Conservation (phyloP, 441 rosid species). For the Breynia disticha region DNA sequence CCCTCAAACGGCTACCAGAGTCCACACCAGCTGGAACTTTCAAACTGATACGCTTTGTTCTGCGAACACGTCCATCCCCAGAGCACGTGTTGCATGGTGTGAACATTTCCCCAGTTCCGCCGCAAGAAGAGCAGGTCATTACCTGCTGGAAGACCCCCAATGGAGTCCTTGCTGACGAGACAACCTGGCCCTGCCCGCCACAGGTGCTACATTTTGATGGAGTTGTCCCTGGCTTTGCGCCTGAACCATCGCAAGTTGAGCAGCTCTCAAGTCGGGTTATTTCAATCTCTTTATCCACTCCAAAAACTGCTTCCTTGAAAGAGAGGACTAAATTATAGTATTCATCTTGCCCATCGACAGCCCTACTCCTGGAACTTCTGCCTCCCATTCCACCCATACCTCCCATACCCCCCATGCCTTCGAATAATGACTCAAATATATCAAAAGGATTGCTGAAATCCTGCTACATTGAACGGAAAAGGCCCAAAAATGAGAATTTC, state of each 20-base stretch:
- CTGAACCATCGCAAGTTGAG: slow-evolving; percentile 79
- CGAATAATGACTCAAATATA: slow-evolving; percentile 79
- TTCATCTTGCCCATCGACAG: slow-evolving; percentile 87
- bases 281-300: slow-evolving; percentile 90
- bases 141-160: slow-evolving; percentile 97
- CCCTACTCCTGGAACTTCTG: slow-evolving; percentile 62
- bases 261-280: slow-evolving; percentile 83
- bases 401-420: slow-evolving; percentile 65
- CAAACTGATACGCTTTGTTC: slow-evolving; percentile 76
- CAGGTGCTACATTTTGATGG: slow-evolving; percentile 78
- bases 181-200: slow-evolving; percentile 95
- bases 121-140: slow-evolving; percentile 72
- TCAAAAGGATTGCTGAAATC: slow-evolving; percentile 97
- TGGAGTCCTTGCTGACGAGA: slow-evolving; percentile 86
- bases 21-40: slow-evolving; percentile 96
- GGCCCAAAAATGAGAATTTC: slow-evolving; percentile 4
- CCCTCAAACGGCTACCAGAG: slow-evolving; percentile 86
- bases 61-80: slow-evolving; percentile 87
- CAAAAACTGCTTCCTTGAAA: slow-evolving; percentile 94
- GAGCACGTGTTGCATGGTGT: slow-evolving; percentile 79
- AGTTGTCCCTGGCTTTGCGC: slow-evolving; percentile 79
- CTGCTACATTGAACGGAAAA: slow-evolving; percentile 24
- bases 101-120: slow-evolving; percentile 71
- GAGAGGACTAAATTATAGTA: slow-evolving; percentile 60
- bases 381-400: slow-evolving; percentile 73